Evolutionary conservation across 2,329 filamentous ascomycete genomes (phyloP).

Genomic region (Botryotinia calthae): DNA sequence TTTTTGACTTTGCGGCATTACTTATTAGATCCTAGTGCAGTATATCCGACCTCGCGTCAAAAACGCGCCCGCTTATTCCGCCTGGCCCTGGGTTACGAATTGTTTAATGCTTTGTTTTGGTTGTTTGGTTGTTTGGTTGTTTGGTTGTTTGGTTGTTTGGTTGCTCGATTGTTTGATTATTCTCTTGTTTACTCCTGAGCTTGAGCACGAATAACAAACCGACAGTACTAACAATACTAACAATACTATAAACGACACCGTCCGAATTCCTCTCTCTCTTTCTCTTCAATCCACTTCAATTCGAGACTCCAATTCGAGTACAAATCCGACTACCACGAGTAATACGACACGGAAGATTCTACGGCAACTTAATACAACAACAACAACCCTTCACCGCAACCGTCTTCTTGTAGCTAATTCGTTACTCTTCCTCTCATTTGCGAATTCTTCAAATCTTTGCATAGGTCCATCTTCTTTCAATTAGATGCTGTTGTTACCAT

Average conservation of each 20-base stretch:
- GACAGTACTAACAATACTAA: slow-evolving; percentile 5
- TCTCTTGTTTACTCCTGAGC: slow-evolving; percentile 17
- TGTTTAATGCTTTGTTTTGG: slow-evolving; percentile 20
- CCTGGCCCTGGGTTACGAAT: slow-evolving; percentile 4
- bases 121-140: slow-evolving; percentile 9
- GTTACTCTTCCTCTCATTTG: too few species aligned
- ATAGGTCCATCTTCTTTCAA: slow-evolving; percentile 18
- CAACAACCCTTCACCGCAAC: background rate
- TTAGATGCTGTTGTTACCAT: slow-evolving; percentile 27
- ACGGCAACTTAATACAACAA: background rate
- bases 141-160: slow-evolving; percentile 14
- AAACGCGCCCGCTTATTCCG: slow-evolving; percentile 15
- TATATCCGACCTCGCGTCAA: slow-evolving; percentile 10
- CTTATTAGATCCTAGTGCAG: background rate
- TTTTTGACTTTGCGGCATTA: slow-evolving; percentile 10
- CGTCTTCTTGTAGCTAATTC: slow-evolving; percentile 5
- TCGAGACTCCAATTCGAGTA: background rate
- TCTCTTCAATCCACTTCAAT: background rate
- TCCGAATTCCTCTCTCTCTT: background rate
- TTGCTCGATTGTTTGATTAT: slow-evolving; percentile 12
- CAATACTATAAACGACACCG: background rate
- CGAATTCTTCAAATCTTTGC: slow-evolving; percentile 10
- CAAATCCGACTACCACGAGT: background rate
- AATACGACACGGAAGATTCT: background rate
- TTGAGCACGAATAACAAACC: slow-evolving; percentile 13